These are phyloP conservation scores for Fusarium odoratissimum DNA, from an alignment of 2,329 filamentous ascomycete species.

Conservation along the genomic window DNA sequence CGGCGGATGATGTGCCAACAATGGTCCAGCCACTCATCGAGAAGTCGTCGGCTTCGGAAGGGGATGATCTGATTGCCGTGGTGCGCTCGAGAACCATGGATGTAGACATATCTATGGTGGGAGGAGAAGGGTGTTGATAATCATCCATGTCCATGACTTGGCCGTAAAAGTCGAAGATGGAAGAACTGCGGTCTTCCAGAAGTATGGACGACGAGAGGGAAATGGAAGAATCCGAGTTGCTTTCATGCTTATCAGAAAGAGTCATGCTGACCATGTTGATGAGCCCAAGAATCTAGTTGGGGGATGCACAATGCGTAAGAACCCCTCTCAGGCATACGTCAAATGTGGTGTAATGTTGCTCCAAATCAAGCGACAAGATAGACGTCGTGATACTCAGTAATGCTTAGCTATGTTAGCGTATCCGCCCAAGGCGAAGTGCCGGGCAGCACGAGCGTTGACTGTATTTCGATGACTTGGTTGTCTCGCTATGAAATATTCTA, in stretches of 20 bases:
- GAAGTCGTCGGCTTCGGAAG: conserved; percentile 14
- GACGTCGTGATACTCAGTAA: background rate
- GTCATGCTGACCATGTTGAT: background rate
- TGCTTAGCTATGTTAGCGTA: background rate
- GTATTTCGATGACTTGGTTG: background rate
- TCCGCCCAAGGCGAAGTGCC: background rate
- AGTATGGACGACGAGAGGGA: conserved; percentile 24
- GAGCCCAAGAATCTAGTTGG: background rate
- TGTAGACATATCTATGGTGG: conserved; percentile 10
- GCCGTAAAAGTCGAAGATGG: conserved; percentile 1
- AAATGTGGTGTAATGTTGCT: conserved; percentile 13
- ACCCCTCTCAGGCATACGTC: background rate
- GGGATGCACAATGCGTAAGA: background rate
- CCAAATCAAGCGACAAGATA: background rate
- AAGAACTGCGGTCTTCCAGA: conserved; percentile 6
- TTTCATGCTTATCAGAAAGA: conserved; percentile 7
- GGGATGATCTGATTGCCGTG: conserved; percentile 1
- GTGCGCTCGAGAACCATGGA: conserved; percentile 21
- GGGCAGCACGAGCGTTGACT: background rate
- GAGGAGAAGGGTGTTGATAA: conserved; percentile 11
- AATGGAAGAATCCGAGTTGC: background rate
- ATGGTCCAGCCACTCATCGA: conserved; percentile 29
- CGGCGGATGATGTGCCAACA: conserved; percentile 4
- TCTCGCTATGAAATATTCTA: background rate
- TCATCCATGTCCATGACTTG: background rate